Evolutionary conservation across 768 basidiomycete genomes (phyloP).

Genomic region (Amanita rubescens): DNA sequence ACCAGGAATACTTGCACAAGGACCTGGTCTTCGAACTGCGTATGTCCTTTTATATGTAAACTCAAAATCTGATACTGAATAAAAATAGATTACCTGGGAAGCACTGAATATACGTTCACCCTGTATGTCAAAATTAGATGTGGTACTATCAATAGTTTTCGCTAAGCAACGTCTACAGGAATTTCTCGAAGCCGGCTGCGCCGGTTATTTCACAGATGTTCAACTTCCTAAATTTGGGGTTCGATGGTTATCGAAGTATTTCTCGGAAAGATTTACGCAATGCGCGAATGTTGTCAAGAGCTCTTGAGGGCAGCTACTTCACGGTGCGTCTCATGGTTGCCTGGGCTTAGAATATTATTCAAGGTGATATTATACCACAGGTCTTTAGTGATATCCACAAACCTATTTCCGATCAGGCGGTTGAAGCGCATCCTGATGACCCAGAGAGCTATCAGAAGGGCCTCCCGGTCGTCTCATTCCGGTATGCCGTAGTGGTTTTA

Average conservation of each 20-base stretch:
- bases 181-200: constrained; percentile 52
- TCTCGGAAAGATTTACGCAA: constrained; percentile 45
- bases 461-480: constrained; percentile 58
- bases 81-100: constrained; percentile 43
- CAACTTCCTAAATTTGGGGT: constrained; percentile 55
- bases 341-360: not conserved
- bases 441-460: constrained; percentile 43
- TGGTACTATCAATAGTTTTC: not conserved
- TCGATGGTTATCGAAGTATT: constrained; percentile 41
- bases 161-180: constrained; percentile 21
- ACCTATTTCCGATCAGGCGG: constrained; percentile 18
- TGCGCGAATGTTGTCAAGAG: constrained; percentile 47
- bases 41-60: constrained; percentile 18
- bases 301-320: constrained; percentile 49
- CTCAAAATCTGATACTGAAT: not conserved
- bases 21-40: constrained; percentile 60
- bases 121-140: constrained; percentile 22
- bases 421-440: constrained; percentile 25
- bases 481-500: constrained; percentile 13
- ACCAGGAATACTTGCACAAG: constrained; percentile 50
- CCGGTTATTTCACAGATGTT: constrained; percentile 54
- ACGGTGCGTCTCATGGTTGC: constrained; percentile 19
- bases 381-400: constrained; percentile 45
- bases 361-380: constrained; percentile 17
- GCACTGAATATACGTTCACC: constrained; percentile 54